phyloP scores from a whole-genome alignment of 2,329 filamentous ascomycete species.

The Fusarium sp. region DNA sequence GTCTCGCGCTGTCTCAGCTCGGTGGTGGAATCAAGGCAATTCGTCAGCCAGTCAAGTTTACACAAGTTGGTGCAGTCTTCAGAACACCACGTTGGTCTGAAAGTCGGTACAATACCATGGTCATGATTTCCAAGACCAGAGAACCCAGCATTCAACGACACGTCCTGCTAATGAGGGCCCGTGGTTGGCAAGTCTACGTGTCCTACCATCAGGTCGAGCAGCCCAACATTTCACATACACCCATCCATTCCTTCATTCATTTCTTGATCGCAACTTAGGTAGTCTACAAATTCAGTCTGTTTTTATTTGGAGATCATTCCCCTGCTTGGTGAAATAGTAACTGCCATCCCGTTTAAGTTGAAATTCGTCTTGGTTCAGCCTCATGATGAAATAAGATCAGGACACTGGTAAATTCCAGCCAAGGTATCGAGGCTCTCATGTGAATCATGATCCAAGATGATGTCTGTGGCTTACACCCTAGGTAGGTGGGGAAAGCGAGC shows the following conservation, averaged over 20 bases:
- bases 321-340: neutral
- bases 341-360: neutral
- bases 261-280: conserved; percentile 39
- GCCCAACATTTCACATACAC: conserved; percentile 9
- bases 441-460: neutral
- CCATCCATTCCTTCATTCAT: conserved; percentile 30
- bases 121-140: neutral
- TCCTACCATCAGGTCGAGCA: conserved; percentile 5
- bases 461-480: too few species aligned
- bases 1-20: conserved; percentile 11
- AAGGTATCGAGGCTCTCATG: conserved; percentile 3
- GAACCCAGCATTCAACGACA: neutral
- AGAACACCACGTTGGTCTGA: neutral
- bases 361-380: neutral
- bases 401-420: neutral
- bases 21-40: conserved; percentile 6
- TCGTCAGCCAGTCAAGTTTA: neutral
- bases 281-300: conserved; percentile 43
- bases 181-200: conserved; percentile 9
- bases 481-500: neutral
- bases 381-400: neutral
- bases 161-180: neutral
- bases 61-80: neutral
- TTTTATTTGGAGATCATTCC: conserved; percentile 10
- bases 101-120: neutral